A percentile compares a stretch with the other conserved stretches of the same genome.
These are phyloP conservation scores for Helianthus tuberosus DNA, from an alignment of 129 eudicot species.

Conservation along the genomic window DNA sequence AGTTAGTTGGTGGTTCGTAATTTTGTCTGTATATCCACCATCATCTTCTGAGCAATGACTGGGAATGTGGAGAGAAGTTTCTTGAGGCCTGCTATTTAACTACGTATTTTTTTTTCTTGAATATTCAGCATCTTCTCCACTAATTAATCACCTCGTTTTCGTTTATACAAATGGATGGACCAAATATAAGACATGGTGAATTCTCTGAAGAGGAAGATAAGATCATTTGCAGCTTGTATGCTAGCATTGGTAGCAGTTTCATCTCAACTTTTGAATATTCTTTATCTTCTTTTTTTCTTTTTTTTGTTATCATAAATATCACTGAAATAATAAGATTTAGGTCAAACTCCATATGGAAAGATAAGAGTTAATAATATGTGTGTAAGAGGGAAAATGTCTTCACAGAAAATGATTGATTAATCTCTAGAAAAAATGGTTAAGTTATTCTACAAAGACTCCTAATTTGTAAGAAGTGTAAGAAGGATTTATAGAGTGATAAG, in stretches of 20 bases:
- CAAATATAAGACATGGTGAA: slow-evolving; percentile 88
- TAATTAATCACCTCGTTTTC: no score
- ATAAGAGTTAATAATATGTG: background rate
- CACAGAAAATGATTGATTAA: slow-evolving; percentile 22
- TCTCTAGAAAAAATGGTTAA: background rate
- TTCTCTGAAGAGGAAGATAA: slow-evolving; percentile 93
- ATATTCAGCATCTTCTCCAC: no score
- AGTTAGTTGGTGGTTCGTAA: no score
- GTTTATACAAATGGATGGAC: slow-evolving; percentile 33
- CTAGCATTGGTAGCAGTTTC: slow-evolving; percentile 92
- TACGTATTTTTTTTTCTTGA: no score
- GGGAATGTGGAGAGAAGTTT: no score
- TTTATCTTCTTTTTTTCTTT: background rate
- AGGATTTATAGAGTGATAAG: no score
- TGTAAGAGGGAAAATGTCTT: slow-evolving; percentile 1
- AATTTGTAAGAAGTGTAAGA: no score
- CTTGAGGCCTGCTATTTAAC: no score
- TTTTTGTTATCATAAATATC: background rate
- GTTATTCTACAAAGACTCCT: no score
- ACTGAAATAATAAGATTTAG: slow-evolving; percentile 10
- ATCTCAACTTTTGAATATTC: slow-evolving; percentile 15
- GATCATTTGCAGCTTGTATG: slow-evolving; percentile 67
- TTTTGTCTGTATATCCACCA: no score
- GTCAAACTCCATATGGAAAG: slow-evolving; percentile 23
- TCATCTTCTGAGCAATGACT: no score